Conservation (phyloP, 495 filamentous ascomycete genomes). For the Penicillium maclennaniae region DNA sequence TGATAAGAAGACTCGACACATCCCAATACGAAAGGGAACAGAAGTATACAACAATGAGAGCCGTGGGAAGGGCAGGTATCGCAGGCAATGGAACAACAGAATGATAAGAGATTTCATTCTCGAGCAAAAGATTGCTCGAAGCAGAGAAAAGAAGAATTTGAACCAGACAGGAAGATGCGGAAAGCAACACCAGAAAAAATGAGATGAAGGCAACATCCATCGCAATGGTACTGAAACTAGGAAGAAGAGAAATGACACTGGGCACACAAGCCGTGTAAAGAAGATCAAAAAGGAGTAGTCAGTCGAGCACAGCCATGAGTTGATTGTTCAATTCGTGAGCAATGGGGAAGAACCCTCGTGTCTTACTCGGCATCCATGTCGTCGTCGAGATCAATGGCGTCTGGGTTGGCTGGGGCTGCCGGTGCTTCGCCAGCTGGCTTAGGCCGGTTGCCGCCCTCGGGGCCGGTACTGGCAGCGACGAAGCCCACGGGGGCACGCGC, state of each 20-base stretch:
- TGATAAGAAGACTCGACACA: not conserved
- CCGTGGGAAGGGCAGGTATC: not conserved
- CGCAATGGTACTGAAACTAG: constrained; percentile 16
- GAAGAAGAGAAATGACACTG: constrained; percentile 15
- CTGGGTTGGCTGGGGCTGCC: constrained; percentile 66
- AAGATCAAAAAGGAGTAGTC: constrained; percentile 5
- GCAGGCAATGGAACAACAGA: not conserved
- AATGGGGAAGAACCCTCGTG: not conserved
- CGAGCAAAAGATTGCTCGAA: not conserved
- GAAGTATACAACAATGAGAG: constrained; percentile 4
- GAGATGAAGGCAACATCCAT: constrained; percentile 10
- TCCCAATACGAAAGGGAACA: not conserved
- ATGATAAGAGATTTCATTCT: constrained; percentile 2
- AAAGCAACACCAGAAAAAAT: constrained; percentile 1
- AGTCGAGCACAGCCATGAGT: not conserved
- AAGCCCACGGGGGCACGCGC: constrained; percentile 87
- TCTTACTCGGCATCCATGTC: constrained; percentile 47
- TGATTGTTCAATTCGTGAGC: not conserved
- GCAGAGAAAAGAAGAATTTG: constrained; percentile 4
- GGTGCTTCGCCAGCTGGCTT: constrained; percentile 36
- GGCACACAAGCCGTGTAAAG: constrained; percentile 11
- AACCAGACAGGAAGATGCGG: constrained; percentile 6
- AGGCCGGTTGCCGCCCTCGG: constrained; percentile 65
- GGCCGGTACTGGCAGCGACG: constrained; percentile 77
- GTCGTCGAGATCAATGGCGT: constrained; percentile 83